Conservation (phyloP, 441 rosid genomes). For the Kokia cookei region DNA sequence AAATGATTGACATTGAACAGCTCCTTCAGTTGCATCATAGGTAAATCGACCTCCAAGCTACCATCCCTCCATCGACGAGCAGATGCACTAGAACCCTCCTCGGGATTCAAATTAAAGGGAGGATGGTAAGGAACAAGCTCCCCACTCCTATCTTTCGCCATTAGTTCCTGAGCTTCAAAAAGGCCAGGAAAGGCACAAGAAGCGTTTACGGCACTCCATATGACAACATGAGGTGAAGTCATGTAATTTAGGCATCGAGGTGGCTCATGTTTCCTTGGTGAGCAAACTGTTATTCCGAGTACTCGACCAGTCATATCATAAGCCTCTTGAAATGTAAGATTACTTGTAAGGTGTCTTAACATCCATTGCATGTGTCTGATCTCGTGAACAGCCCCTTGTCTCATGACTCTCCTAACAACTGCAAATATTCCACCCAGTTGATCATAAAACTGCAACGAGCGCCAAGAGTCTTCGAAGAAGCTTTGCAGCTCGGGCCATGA, state of each 20-base stretch:
- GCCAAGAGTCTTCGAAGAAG: conserved; percentile 77
- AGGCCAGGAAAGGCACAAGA: conserved; percentile 98
- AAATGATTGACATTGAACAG: conserved; percentile 96
- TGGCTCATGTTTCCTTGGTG: conserved; percentile 98
- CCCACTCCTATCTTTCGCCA: conserved; percentile 97
- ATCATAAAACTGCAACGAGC: conserved; percentile 79
- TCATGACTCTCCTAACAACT: conserved; percentile 78
- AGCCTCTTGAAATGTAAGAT: conserved; percentile 97
- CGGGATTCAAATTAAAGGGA: conserved; percentile 83
- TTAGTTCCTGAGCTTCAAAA: conserved; percentile 94
- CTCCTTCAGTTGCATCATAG: conserved; percentile 97
- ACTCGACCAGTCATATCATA: conserved; percentile 91
- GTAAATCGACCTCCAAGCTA: conserved; percentile 92
- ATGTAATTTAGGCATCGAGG: conserved; percentile 95
- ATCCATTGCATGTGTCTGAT: conserved; percentile 82
- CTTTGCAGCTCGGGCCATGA: conserved; percentile 96
- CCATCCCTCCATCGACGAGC: conserved; percentile 97
- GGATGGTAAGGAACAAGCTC: conserved; percentile 93
- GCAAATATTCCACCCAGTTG: conserved; percentile 82
- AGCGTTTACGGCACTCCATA: conserved; percentile 98
- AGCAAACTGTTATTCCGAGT: conserved; percentile 93
- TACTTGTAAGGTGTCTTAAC: conserved; percentile 79
- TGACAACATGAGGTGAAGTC: conserved; percentile 94
- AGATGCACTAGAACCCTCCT: conserved; percentile 50
- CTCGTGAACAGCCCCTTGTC: conserved; percentile 84